phyloP scores from a whole-genome alignment of 2,329 filamentous ascomycete genomes.

The Claviceps africana region DNA sequence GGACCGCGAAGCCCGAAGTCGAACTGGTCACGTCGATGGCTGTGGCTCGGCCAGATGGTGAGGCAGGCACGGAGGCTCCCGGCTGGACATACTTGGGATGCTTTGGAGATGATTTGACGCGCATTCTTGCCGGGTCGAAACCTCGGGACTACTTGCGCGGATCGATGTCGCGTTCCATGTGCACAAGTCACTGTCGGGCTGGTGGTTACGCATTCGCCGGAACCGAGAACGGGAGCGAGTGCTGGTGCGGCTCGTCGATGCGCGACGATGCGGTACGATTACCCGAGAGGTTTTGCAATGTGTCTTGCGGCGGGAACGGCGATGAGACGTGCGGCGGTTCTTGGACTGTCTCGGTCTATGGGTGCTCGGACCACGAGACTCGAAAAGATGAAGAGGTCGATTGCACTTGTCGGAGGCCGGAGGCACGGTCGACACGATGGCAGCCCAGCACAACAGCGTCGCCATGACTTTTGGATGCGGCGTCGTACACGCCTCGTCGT shows the following conservation, averaged over 20 bases:
- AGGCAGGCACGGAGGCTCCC: background rate
- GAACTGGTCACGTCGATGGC: background rate
- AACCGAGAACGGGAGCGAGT: slow-evolving; percentile 34
- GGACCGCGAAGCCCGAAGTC: background rate
- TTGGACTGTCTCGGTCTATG: slow-evolving; percentile 14
- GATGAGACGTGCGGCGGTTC: slow-evolving; percentile 12
- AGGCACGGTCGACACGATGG: background rate
- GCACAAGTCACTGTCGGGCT: slow-evolving; percentile 31
- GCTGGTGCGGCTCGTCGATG: slow-evolving; percentile 31
- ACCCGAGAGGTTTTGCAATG: slow-evolving; percentile 13
- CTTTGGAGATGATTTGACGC: slow-evolving; percentile 15
- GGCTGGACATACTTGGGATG: slow-evolving; percentile 19
- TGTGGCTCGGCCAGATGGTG: background rate
- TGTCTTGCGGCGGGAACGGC: slow-evolving; percentile 9
- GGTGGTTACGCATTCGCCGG: slow-evolving; percentile 31
- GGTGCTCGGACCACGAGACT: background rate
- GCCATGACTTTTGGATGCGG: background rate
- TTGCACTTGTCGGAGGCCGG: background rate
- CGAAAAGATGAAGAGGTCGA: background rate
- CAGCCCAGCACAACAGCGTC: background rate
- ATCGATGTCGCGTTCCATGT: slow-evolving; percentile 34
- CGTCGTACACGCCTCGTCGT: background rate
- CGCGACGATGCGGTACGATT: slow-evolving; percentile 11
- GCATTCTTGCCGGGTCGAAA: slow-evolving; percentile 11
- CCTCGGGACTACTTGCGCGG: slow-evolving; percentile 14